phyloP scores from a whole-genome alignment of 1,284 basidiomycete genomes.

The Exsudoporus floridanus region DNA sequence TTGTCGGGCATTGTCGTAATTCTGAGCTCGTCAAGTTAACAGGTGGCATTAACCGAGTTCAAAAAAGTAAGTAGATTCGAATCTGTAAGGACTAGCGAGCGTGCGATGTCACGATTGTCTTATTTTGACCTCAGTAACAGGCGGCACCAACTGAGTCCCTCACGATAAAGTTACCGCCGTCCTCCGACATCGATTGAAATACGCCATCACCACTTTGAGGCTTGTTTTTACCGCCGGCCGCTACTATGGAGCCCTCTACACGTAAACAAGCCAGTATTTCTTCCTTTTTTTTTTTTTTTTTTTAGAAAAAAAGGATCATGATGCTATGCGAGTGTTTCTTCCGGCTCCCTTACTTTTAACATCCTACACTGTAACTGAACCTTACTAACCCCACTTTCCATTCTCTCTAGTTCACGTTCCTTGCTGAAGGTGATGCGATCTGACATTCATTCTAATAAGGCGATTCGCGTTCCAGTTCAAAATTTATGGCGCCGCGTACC shows the following conservation, averaged over 20 bases:
- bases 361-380: background rate
- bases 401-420: conserved; percentile 9
- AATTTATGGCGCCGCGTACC: conserved; percentile 22
- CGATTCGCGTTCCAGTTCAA: background rate
- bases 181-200: conserved; percentile 4
- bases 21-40: conserved; percentile 4
- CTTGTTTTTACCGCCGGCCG: background rate
- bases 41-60: background rate
- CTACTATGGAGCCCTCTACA: conserved; percentile 2
- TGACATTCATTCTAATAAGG: background rate
- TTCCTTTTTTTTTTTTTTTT: no score
- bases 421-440: conserved; percentile 4
- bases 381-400: background rate
- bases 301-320: conserved; percentile 1
- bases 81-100: no score
- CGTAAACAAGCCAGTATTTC: no score
- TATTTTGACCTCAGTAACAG: background rate
- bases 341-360: background rate
- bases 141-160: conserved; percentile 5
- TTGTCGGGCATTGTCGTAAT: background rate
- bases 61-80: no score
- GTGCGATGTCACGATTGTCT: no score
- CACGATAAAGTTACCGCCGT: background rate
- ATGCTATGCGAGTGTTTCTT: background rate
- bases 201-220: background rate